Conservation (phyloP, 2,329 filamentous ascomycete genomes). For the Fusarium xylarioides region DNA sequence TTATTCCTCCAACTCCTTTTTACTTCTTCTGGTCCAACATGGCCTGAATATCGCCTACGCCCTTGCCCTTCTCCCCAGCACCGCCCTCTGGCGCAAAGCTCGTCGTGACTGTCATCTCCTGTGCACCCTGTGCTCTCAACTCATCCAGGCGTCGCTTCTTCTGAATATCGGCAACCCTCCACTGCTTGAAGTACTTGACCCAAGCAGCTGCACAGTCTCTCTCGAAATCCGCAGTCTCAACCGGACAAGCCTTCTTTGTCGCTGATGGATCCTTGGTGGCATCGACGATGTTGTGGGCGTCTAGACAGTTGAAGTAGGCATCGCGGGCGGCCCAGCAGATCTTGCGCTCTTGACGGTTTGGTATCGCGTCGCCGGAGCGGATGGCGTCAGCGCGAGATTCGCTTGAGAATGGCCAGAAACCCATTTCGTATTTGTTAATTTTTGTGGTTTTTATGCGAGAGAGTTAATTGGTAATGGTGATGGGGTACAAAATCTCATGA, state of each 20-base stretch:
- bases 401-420: conserved; percentile 57
- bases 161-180: conserved; percentile 90
- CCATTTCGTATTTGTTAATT: conserved; percentile 52
- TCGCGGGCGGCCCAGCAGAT: conserved; percentile 93
- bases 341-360: conserved; percentile 82
- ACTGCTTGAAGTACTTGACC: conserved; percentile 99
- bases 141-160: conserved; percentile 81
- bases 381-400: conserved; percentile 62
- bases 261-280: conserved; percentile 55
- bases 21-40: conserved; percentile 51
- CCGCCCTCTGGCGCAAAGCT: conserved; percentile 50
- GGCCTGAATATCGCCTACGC: conserved; percentile 51
- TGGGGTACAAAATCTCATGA: conserved; percentile 30
- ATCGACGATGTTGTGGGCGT: conserved; percentile 83
- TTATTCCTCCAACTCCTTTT: background rate
- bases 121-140: conserved; percentile 77
- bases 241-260: conserved; percentile 51
- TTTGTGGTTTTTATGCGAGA: background rate
- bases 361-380: conserved; percentile 72
- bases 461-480: background rate
- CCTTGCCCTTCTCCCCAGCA: conserved; percentile 43
- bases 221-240: conserved; percentile 71
- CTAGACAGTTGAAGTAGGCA: conserved; percentile 86
- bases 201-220: conserved; percentile 87
- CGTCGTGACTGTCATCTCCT: conserved; percentile 60